Evolutionary conservation across 1,284 basidiomycete genomes (phyloP), one percentile per base, ranked within the genome.

Genomic region (Cryptococcus sp.): DNA sequence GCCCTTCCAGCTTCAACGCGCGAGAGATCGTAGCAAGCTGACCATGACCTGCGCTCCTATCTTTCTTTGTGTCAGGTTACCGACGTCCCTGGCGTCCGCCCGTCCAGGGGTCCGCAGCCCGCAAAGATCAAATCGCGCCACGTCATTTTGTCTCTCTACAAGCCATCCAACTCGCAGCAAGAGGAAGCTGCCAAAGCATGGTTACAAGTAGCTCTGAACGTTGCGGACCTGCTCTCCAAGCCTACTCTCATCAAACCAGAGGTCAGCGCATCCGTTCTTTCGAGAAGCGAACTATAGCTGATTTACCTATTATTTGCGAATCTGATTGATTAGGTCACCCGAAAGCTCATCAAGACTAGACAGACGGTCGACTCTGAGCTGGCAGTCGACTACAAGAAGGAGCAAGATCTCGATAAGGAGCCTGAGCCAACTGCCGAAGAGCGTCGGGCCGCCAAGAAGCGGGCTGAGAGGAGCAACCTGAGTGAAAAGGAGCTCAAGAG

Each of bases 401-500:
- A 82, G 47, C 80, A 89, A 56, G 85, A 83, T 69, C 87, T 87
- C 65, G 88, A 91, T 45, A 60, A 61, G 17, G 63, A 65, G 50
- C 77, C 83, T 7, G 84, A 83, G 66, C 85, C 81, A 73, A 73
- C 72, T 15, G 64, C 70, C 35, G 75, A 78, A 61, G 88, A 89
- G 68, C 86, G 83, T 78, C 84, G 85, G 54, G 83, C 85, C 5
- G 88, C 85, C 27, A 90, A 88, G 79, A 86, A 86, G 71, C 85
- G 83, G 71, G 85, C 85, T 0, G 88, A 90, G 73, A 83, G 91
- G 52, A 82, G 87, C 20, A 85, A 84, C 65, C 82, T 93, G 64
- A 87, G 85, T 67, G 85, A 90, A 40, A 84, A 88, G 55, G 91
- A 93, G 73, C 88, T 91, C 80, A 87, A 88, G 81, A 91, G 89